A percentile compares a stretch with the other conserved stretches of the same genome.
Evolutionary conservation across 1,139 yeast genomes (phyloP).

Genomic region (Saccharomycopsis hybrid): DNA sequence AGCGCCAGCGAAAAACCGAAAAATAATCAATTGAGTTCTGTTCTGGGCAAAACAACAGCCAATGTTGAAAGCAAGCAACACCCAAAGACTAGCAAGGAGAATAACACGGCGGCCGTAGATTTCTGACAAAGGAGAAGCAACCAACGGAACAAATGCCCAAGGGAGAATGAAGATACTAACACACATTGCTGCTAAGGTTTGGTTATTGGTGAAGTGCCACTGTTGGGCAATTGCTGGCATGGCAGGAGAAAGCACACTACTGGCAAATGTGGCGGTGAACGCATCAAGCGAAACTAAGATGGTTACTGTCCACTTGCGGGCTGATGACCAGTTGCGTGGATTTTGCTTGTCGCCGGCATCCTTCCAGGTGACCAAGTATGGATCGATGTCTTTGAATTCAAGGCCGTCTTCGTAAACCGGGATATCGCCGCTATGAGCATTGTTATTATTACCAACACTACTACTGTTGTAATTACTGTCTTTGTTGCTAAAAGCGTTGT

Average conservation of each 20-base stretch:
- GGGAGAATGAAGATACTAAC: constrained; percentile 57
- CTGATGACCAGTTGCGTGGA: constrained; percentile 54
- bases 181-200: constrained; percentile 39
- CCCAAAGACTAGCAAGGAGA: constrained; percentile 43
- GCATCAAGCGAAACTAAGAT: constrained; percentile 47
- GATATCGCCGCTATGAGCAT: neutral
- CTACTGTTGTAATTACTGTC: no score
- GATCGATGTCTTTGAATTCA: constrained; percentile 46
- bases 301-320: constrained; percentile 39
- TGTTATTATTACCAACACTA: no score
- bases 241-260: constrained; percentile 57
- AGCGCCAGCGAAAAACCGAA: constrained; percentile 55
- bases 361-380: constrained; percentile 62
- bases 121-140: constrained; percentile 58
- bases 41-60: constrained; percentile 52
- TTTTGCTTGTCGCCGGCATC: constrained; percentile 51
- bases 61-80: constrained; percentile 46
- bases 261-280: constrained; percentile 51
- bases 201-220: constrained; percentile 33
- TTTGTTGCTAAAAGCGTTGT: neutral
- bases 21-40: constrained; percentile 49
- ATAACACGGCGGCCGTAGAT: constrained; percentile 51
- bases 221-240: constrained; percentile 39
- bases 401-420: constrained; percentile 42
- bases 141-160: constrained; percentile 56